A percentile compares a stretch with the other conserved stretches of the same genome.
phyloP scores from a whole-genome alignment of 2,329 filamentous ascomycete species.

The Pseudogymnoascus sp. region DNA sequence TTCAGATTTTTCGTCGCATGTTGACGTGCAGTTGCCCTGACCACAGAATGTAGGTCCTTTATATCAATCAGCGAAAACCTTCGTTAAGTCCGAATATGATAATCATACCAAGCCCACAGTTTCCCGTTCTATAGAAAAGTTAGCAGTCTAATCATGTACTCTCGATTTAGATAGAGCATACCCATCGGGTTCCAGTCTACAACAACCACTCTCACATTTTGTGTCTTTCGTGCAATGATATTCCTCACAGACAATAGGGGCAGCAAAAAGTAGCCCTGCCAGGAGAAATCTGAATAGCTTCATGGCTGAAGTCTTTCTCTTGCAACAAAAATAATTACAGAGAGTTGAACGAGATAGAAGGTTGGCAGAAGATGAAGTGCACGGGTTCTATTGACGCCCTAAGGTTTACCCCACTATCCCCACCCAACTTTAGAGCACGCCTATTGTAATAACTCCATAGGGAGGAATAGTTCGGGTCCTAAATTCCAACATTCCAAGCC shows the following conservation, averaged over 20 bases:
- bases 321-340: neutral
- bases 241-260: neutral
- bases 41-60: slow-evolving; percentile 23
- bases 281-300: neutral
- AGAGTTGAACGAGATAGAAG: neutral
- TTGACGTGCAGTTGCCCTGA: slow-evolving; percentile 19
- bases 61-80: slow-evolving; percentile 21
- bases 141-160: neutral
- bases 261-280: neutral
- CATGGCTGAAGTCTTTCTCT: neutral
- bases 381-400: neutral
- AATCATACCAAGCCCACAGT: neutral
- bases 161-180: neutral
- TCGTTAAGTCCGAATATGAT: neutral
- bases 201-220: slow-evolving; percentile 10
- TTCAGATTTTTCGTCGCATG: slow-evolving; percentile 24
- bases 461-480: neutral
- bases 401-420: neutral
- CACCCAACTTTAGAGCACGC: neutral
- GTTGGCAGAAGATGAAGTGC: neutral
- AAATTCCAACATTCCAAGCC: neutral
- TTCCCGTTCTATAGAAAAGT: neutral
- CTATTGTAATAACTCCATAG: neutral
- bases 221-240: slow-evolving; percentile 2
- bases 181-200: slow-evolving; percentile 9